Evolutionary conservation across 2,329 filamentous ascomycete genomes (phyloP), one percentile per base, ranked within the genome.

Genomic region (Xylariaceae sp.): DNA sequence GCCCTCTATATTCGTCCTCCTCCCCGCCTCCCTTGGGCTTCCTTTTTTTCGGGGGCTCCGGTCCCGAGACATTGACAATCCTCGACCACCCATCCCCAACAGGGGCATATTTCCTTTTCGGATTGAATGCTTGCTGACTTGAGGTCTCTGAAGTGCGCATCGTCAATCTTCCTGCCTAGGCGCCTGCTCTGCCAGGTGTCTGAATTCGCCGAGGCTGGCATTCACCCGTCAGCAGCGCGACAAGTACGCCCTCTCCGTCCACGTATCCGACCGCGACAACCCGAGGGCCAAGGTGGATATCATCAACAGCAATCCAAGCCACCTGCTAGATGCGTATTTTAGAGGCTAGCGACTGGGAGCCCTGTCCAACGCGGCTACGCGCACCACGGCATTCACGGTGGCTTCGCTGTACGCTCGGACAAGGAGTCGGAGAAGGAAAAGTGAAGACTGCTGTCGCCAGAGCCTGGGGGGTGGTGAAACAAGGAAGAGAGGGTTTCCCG

Each of bases 361-460:
- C 21, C 11, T 5, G 36, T 32, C 7, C 35, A 38, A 25, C 41
- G 41, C 33, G 36, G 35, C 12, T 35, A 43, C 32, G 33, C 41
- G 21, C 38, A 43, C 16, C 35, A 19, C 17, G 36, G 19, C n/a
- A 15, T 10, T 16, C 29, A 10, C 1, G 36, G 41, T 9, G 38
- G 40, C 15, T 43, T 43, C 31, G 41, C 41, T 19, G 38, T 41
- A n/a, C 29, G 38, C 11, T 19, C 41, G 29, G 41, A 41, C 21
- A 43, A 35, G 22, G 31, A 13, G 17, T 10, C 24, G 32, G 19
- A 22, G 16, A n/a, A 13, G 8, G 10, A 4, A 11, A 13, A 10
- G 14, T 16, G 12, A n/a, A 18, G n/a, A 2, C 7, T 11, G 14
- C 17, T 8, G 14, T 35, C 19, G 33, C 16, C 9, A 19, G 19